Evolutionary conservation across 176 grass and related monocot species (phyloP).

Genomic region (Avena eriantha): DNA sequence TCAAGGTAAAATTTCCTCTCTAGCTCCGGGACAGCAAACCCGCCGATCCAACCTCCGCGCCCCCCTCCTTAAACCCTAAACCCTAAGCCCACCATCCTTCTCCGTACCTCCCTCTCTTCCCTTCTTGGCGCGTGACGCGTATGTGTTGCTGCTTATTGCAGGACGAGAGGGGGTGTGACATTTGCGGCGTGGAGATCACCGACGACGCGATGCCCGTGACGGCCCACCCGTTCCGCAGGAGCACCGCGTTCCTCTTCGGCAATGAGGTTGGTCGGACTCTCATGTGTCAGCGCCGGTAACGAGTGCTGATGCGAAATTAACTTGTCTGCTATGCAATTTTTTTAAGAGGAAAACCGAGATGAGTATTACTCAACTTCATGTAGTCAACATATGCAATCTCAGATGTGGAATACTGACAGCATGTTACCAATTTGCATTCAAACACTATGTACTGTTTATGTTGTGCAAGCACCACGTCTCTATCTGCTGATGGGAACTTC

Average conservation of each 20-base stretch:
- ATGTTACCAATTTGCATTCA: neutral
- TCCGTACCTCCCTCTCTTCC: neutral
- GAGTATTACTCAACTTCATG: neutral
- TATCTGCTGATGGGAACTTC: neutral
- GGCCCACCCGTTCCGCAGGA: conserved; percentile 66
- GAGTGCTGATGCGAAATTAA: neutral
- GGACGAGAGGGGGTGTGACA: conserved; percentile 74
- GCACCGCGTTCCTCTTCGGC: conserved; percentile 87
- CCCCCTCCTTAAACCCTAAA: conserved; percentile 33
- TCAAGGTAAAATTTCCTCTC: conserved; percentile 52
- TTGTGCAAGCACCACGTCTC: neutral
- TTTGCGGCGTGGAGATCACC: conserved; percentile 90
- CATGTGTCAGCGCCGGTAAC: neutral
- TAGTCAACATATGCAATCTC: neutral
- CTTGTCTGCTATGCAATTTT: neutral
- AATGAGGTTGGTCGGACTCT: conserved; percentile 68
- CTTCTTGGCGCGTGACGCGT: neutral
- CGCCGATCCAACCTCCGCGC: neutral
- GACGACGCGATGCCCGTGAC: conserved; percentile 69
- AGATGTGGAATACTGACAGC: neutral
- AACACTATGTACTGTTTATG: too few relatives aligned
- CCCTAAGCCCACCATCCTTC: conserved; percentile 21
- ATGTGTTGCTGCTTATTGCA: neutral
- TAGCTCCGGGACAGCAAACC: neutral
- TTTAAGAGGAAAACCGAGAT: neutral